Evolutionary conservation across 1,139 yeast genomes (phyloP), one percentile per base, ranked within the genome.

Genomic region (Hyphopichia burtonii): DNA sequence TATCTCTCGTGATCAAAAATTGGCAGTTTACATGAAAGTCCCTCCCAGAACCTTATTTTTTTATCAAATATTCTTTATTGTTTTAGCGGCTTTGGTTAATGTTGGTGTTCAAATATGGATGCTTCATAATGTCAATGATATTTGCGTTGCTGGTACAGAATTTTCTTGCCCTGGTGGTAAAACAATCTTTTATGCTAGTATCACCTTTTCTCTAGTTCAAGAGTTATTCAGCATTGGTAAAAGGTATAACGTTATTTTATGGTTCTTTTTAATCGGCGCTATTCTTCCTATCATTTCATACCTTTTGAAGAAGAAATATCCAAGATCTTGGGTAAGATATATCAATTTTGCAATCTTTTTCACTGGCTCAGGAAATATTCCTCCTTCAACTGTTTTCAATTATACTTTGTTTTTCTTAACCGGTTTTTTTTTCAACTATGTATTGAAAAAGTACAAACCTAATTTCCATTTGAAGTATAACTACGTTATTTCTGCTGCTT

Each of bases 301-400:
- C 37, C 40, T 44, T 30, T 44, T 57, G 37, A 49, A 47, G 40
- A 55, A 44, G 37, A 51, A 47, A 44, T 54, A 39, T 27, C 61
- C 61, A n/a, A 48, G 44, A 16, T 47, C 43, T 31, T 55, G 59
- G 59, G 44, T 42, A 18, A 57, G 58, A 15, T 46, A 52, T 30
- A 51, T 57, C 38, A 56, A 55, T 35, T 44, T 55, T 11, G 80
- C 82, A 1, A 74, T 78, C 18, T 72, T 78, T 46, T 75, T 78
- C 57, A 67, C 72, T 15, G 78, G 80, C 9, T 60, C 78, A 2
- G 75, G 74, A 2, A 59, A 62, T 42, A 67, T 76, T 43, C 83
- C 83, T 1, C 82, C 84, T 2, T 80, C 80, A 2, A 74, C 81
- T 4, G 71, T 78, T 28, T 71, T 69, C 53, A 76, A 73, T 49